A percentile compares a stretch with the other conserved stretches of the same genome.
Conservation (phyloP, 768 basidiomycete species). For the Suillus bovinus region DNA sequence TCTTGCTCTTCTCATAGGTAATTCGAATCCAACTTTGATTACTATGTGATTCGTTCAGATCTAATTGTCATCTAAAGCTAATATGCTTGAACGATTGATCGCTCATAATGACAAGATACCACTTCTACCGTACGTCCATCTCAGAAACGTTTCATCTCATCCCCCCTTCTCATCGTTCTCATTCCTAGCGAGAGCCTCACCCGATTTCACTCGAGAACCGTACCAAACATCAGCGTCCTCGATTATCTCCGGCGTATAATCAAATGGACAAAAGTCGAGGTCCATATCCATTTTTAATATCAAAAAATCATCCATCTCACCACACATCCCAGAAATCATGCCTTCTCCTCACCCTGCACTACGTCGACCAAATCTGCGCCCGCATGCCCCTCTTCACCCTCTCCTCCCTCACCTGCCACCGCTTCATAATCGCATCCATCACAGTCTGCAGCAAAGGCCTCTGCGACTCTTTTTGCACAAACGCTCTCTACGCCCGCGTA, state of each 20-base stretch:
- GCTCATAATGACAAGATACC: constrained; percentile 96
- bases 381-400: constrained; percentile 88
- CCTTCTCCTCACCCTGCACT: constrained; percentile 80
- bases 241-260: constrained; percentile 96
- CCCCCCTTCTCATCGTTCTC: constrained; percentile 14
- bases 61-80: constrained; percentile 52
- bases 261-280: constrained; percentile 94
- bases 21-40: constrained; percentile 18
- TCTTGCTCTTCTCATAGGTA: constrained; percentile 89
- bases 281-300: constrained; percentile 35
- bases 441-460: constrained; percentile 93
- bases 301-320: not conserved
- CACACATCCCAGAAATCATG: constrained; percentile 60
- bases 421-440: constrained; percentile 94
- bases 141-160: constrained; percentile 13
- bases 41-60: constrained; percentile 17
- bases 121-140: constrained; percentile 67
- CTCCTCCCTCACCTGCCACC: constrained; percentile 95
- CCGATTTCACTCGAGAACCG: constrained; percentile 92
- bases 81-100: constrained; percentile 96
- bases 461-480: constrained; percentile 94
- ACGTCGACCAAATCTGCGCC: constrained; percentile 92
- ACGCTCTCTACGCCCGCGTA: constrained; percentile 92
- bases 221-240: constrained; percentile 83
- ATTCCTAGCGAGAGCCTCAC: constrained; percentile 78